A percentile compares a stretch with the other conserved stretches of the same genome.
Evolutionary conservation across 2,329 filamentous ascomycete genomes (phyloP).

Genomic region (Penicillium sp.): DNA sequence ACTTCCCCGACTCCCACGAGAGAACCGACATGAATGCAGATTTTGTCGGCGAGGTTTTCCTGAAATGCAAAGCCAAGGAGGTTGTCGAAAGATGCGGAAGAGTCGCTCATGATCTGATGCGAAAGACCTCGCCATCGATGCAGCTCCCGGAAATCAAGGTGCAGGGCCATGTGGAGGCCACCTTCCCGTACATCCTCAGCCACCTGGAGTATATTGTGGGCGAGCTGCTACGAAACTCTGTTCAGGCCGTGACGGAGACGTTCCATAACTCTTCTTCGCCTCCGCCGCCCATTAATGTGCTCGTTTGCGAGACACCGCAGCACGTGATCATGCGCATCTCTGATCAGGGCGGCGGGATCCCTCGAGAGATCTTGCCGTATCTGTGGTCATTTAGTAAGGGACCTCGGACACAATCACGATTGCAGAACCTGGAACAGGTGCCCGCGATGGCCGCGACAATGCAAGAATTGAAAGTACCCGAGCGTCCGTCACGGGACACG

Average conservation of each 20-base stretch:
- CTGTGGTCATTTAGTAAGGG: slow-evolving; percentile 98
- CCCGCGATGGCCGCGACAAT: slow-evolving; percentile 90
- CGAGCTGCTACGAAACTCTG: slow-evolving; percentile 88
- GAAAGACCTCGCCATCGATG: slow-evolving; percentile 66
- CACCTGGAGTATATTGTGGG: slow-evolving; percentile 97
- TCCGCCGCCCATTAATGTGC: slow-evolving; percentile 83
- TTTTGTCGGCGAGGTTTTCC: slow-evolving; percentile 91
- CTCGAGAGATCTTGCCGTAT: slow-evolving; percentile 75
- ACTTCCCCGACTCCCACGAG: slow-evolving; percentile 73
- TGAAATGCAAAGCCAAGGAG: slow-evolving; percentile 85
- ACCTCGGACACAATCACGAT: slow-evolving; percentile 66
- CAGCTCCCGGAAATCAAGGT: slow-evolving; percentile 75
- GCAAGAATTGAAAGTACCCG: slow-evolving; percentile 65
- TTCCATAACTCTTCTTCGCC: slow-evolving; percentile 46
- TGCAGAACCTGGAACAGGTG: slow-evolving; percentile 81
- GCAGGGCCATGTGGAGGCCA: slow-evolving; percentile 78
- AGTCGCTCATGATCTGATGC: slow-evolving; percentile 68
- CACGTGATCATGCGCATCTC: slow-evolving; percentile 96
- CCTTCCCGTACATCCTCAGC: slow-evolving; percentile 91
- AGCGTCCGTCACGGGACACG: slow-evolving; percentile 31
- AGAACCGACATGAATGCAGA: slow-evolving; percentile 62
- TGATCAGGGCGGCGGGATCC: slow-evolving; percentile 89
- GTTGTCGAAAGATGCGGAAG: slow-evolving; percentile 78
- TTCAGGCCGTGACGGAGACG: slow-evolving; percentile 83
- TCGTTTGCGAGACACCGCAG: slow-evolving; percentile 88